These are phyloP conservation scores for Halteria grandinella DNA, from an alignment of 73 alveolate genomes.

Conservation along the genomic window DNA sequence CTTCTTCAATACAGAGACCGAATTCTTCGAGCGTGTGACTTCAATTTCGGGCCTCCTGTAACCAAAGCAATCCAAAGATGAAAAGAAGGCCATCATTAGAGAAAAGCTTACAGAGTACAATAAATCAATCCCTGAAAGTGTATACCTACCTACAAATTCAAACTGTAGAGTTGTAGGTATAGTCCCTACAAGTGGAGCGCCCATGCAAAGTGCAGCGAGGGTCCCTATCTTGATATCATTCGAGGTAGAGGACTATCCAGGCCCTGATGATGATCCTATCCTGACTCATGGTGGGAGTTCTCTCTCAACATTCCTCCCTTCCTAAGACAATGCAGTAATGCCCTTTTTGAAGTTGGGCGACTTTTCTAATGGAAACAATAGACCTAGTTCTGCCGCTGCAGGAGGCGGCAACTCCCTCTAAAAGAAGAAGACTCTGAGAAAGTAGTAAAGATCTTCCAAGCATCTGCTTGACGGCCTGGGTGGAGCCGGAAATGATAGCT, in stretches of 20 bases:
- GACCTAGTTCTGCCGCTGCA: constrained; percentile 51
- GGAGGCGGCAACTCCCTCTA: no score
- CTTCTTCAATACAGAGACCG: constrained; percentile 74
- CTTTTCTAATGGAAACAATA: constrained; percentile 55
- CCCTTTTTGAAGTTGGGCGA: no score
- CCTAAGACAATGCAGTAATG: constrained; percentile 42
- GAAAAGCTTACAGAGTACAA: constrained; percentile 79
- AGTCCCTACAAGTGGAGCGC: constrained; percentile 87
- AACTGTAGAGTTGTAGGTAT: constrained; percentile 87
- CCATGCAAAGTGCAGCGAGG: constrained; percentile 96
- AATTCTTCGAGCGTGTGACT: constrained; percentile 79
- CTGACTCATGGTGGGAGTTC: neutral
- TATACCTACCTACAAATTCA: constrained; percentile 96
- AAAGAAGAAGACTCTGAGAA: no score
- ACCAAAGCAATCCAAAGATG: constrained; percentile 91
- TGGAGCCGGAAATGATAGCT: no score
- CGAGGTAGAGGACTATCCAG: constrained; percentile 88
- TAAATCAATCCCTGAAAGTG: constrained; percentile 83
- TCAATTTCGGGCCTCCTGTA: constrained; percentile 80
- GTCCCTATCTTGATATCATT: constrained; percentile 93
- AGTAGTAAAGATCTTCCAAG: no score
- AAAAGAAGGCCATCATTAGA: constrained; percentile 87
- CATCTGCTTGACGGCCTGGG: no score
- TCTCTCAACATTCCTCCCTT: no score
- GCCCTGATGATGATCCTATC: constrained; percentile 79